phyloP scores from a whole-genome alignment of 495 filamentous ascomycete genomes.

The Glutinoglossum americanum region DNA sequence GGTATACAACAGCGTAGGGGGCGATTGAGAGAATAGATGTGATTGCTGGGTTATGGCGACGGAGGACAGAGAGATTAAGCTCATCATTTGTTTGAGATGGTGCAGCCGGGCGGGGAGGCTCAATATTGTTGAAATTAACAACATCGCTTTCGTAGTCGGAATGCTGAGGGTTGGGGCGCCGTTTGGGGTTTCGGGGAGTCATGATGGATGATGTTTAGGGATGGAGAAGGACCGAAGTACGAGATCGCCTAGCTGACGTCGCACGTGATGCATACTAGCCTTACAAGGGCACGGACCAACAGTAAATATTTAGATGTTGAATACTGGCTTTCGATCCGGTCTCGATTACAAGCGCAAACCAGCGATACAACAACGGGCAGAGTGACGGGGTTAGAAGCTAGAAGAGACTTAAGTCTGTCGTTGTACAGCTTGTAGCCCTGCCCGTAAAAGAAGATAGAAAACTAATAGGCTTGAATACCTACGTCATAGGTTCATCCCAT shows the following conservation, averaged over 20 bases:
- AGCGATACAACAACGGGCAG: not conserved
- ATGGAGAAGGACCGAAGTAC: not conserved
- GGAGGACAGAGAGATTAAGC: conserved; percentile 61
- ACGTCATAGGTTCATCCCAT: not conserved
- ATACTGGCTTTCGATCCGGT: too few species aligned
- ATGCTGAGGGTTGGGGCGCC: conserved; percentile 10
- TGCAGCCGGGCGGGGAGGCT: conserved; percentile 21
- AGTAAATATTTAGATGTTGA: too few species aligned
- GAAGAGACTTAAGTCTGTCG: not conserved
- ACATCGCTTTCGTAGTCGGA: conserved; percentile 50
- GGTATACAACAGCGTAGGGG: conserved; percentile 60
- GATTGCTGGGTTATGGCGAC: conserved; percentile 48
- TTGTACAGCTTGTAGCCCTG: not conserved
- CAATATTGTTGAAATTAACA: conserved; percentile 15
- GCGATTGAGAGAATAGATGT: conserved; percentile 48
- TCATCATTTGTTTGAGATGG: conserved; percentile 48
- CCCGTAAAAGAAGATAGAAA: not conserved
- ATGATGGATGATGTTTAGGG: conserved; percentile 2
- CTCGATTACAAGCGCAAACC: too few species aligned
- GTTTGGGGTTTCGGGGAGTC: conserved; percentile 8
- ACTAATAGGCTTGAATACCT: not conserved
- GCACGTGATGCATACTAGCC: too few species aligned
- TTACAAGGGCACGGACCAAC: not conserved
- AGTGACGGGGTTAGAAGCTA: not conserved
- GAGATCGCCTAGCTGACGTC: not conserved